Conservation (phyloP, 2,329 filamentous ascomycete species). For the Madurella mycetomatis region DNA sequence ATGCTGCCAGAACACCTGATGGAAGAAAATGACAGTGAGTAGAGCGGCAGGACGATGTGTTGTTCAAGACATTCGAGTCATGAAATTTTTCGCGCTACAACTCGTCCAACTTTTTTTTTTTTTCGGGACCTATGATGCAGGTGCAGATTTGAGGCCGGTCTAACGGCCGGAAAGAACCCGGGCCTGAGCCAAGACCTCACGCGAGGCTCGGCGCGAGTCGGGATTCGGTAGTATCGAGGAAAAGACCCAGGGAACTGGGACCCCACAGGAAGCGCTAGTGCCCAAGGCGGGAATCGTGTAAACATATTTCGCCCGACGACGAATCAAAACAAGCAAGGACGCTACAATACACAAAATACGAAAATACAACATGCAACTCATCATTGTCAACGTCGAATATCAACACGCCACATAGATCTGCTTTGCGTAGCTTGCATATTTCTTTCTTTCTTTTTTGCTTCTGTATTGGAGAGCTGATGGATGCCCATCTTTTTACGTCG, state of each 20-base stretch:
- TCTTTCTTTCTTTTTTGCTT: not conserved
- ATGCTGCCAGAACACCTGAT: conserved; percentile 10
- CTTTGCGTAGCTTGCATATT: not conserved
- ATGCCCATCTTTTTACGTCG: conserved; percentile 1
- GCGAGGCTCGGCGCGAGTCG: conserved; percentile 14
- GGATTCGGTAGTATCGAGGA: conserved; percentile 1
- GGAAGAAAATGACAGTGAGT: conserved; percentile 18
- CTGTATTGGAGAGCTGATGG: conserved; percentile 5
- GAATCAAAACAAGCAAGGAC: conserved; percentile 1
- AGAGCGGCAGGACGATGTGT: conserved; percentile 2
- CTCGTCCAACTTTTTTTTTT: conserved; percentile 18
- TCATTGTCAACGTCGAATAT: not conserved
- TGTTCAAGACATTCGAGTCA: conserved; percentile 1
- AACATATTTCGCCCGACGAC: conserved; percentile 8
- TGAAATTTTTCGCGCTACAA: conserved; percentile 10
- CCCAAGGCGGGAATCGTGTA: conserved; percentile 10
- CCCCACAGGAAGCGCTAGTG: conserved; percentile 4
- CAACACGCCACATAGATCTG: not conserved
- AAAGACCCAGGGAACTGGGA: not conserved
- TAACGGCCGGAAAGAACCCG: conserved; percentile 16
- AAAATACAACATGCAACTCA: not conserved
- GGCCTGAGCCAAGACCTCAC: conserved; percentile 15
- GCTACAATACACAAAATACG: not conserved
- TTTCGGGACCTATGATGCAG: conserved; percentile 19
- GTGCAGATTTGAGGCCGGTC: conserved; percentile 15